Base-by-base conservation (phyloP, 768 basidiomycete species). In the Podaxis mareebaensis region DNA sequence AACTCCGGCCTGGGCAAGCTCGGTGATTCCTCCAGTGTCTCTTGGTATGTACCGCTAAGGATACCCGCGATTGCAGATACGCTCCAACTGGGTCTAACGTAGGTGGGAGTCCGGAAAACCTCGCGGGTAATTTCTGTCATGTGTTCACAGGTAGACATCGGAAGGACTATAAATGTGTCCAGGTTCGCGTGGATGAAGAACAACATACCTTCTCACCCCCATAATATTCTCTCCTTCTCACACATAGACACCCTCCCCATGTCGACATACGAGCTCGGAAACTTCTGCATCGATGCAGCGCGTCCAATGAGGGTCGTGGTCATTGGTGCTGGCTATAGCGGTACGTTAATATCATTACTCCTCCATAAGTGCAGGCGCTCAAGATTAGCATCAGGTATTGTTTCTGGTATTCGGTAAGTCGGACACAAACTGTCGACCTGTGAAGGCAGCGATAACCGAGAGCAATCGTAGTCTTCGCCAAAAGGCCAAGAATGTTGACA, bases 271-370 rank as follows among this genome's bases (percentile, higher is more conserved):
- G 13, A 62, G 26, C 53, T 83, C 22, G 81, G 81, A 1, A 69
- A 77, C 40, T 84, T 85, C 64, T 73, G 78, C 30, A 77, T 87
- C 58, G 85, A 86, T 67, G 83, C 85, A 52, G 69, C 78, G 30
- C 77, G 84, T 28, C 83, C 80, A 17, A 82, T 87, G 59, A 83
- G 78, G 66, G 83, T 87, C 28, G 78, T 83, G 4, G 74, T 79
- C 28, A 83, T 88, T 38, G 86, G 87, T 38, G 84, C 85, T 10
- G 85, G 87, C 1, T 87, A 80, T 70, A 83, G 83, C 52, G 86
- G 86, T 79, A 66, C 26, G 75, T 66, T 33, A 46, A 12, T 13
- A 44, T 13, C 51, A 3, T 8, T 33, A 26, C n/a, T 33, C 28
- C 28, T 60, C 38, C n/a, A 38, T 24, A 26, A 12, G 15, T 15